Conservation (phyloP, 2,329 filamentous ascomycete genomes). For the Kalaharituber pfeilii region DNA sequence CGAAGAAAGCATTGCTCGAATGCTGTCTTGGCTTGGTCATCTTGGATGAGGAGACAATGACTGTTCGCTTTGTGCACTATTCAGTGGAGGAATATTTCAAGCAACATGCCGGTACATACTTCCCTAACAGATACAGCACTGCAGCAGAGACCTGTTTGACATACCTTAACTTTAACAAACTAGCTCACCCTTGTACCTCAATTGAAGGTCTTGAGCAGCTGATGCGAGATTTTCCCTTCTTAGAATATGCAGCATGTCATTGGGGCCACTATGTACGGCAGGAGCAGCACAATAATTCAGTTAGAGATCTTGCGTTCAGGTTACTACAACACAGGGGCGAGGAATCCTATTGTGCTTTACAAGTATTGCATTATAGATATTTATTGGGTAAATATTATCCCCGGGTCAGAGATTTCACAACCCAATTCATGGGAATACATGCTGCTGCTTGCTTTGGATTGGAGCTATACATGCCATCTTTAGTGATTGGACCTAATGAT, state of each 20-base stretch:
- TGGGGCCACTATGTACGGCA: background rate
- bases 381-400: background rate
- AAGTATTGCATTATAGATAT: background rate
- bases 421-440: background rate
- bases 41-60: conserved; percentile 9
- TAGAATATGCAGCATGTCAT: background rate
- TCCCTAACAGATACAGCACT: background rate
- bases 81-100: conserved; percentile 10
- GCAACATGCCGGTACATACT: background rate
- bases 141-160: conserved; percentile 1
- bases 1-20: conserved; percentile 2
- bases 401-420: background rate
- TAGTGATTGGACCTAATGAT: background rate
- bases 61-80: conserved; percentile 11
- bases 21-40: conserved; percentile 12
- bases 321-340: background rate
- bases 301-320: background rate
- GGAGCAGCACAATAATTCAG: background rate
- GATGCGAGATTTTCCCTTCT: background rate
- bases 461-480: background rate
- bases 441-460: background rate
- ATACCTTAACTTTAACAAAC: conserved; percentile 2
- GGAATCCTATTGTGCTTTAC: background rate
- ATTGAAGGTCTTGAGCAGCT: background rate
- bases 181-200: background rate